Conservation (phyloP, 2,329 filamentous ascomycete genomes). For the Aspergillus intermedius region DNA sequence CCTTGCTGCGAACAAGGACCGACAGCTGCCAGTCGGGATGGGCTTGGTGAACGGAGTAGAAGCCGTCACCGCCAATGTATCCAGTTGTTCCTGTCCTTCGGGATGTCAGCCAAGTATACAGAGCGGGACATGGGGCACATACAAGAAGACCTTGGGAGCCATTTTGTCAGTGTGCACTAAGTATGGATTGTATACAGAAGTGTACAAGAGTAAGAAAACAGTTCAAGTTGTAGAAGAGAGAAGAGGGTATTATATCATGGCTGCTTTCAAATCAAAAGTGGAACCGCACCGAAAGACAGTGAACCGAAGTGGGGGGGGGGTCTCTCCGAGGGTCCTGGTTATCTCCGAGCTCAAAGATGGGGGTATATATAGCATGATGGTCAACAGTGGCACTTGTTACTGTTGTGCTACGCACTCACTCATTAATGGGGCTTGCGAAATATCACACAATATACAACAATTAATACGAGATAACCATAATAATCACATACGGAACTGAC, state of each 20-base stretch:
- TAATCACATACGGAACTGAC: background rate
- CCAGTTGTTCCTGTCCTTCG: constrained; percentile 46
- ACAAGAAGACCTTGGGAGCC: constrained; percentile 29
- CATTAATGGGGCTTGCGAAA: background rate
- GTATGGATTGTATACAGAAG: background rate
- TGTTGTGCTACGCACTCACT: too few species aligned
- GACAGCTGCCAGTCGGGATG: constrained; percentile 45
- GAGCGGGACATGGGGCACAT: constrained; percentile 7
- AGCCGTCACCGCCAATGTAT: constrained; percentile 49
- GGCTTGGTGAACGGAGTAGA: constrained; percentile 39
- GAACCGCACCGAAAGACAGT: background rate
- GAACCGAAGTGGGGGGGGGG: background rate
- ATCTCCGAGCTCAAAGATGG: background rate
- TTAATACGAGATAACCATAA: background rate
- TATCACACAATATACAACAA: background rate
- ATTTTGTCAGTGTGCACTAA: constrained; percentile 15
- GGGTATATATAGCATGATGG: background rate
- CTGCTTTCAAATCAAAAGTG: constrained; percentile 5
- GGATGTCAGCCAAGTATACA: background rate
- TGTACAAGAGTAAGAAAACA: background rate
- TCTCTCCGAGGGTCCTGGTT: background rate
- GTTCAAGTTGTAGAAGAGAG: background rate
- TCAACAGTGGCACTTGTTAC: background rate
- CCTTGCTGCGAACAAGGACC: constrained; percentile 39
- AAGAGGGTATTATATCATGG: background rate